Evolutionary conservation across 2,329 filamentous ascomycete species (phyloP).

Genomic region (Chaetomium strumarium): DNA sequence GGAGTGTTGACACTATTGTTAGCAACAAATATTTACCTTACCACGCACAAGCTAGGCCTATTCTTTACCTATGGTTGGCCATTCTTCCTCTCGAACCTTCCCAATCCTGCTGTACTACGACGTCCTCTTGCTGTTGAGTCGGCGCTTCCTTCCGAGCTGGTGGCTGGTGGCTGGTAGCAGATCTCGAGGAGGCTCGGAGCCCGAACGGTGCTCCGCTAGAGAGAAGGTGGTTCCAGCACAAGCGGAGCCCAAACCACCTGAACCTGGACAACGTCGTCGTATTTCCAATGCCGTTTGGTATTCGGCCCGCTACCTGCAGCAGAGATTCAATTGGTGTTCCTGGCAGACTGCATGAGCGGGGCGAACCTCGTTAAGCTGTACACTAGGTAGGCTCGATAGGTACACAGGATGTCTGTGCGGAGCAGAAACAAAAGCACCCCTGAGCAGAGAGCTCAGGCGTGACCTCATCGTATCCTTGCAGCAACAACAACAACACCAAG

Average conservation of each 20-base stretch:
- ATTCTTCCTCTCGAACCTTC: too few species aligned
- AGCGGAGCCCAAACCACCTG: constrained; percentile 10
- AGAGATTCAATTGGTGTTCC: constrained; percentile 17
- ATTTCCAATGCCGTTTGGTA: not conserved
- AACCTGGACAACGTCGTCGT: not conserved
- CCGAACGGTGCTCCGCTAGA: not conserved
- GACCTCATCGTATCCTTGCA: not conserved
- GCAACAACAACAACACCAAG: not conserved
- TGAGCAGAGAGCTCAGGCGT: not conserved
- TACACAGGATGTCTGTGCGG: too few species aligned
- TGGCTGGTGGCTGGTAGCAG: not conserved
- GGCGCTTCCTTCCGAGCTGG: too few species aligned
- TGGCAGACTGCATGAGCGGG: constrained; percentile 14
- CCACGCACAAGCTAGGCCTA: not conserved
- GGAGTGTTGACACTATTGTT: not conserved
- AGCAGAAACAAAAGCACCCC: not conserved
- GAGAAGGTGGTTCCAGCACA: not conserved
- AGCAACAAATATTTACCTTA: not conserved
- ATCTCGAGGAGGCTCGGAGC: constrained; percentile 9
- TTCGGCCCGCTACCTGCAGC: constrained; percentile 3
- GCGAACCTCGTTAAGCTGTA: constrained; percentile 1
- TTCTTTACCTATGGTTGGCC: too few species aligned
- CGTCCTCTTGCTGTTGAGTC: too few species aligned
- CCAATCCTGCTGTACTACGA: too few species aligned
- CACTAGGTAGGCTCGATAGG: too few species aligned